phyloP scores from a whole-genome alignment of 306 rosid genomes.

The Sicyos edulis region DNA sequence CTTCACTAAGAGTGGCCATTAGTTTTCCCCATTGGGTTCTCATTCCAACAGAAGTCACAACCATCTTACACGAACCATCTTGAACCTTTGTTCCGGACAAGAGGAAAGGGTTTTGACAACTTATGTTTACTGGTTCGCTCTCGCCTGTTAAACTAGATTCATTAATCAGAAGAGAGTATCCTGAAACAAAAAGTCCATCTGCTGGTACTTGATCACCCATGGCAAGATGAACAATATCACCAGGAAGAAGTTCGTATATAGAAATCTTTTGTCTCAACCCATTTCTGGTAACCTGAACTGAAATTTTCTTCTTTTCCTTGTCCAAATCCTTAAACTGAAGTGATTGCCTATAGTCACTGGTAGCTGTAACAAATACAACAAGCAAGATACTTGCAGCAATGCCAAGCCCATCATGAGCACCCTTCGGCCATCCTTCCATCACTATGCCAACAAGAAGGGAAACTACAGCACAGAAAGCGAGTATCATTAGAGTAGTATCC shows the following conservation, averaged over 20 bases:
- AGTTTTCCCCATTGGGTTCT: slow-evolving; percentile 99
- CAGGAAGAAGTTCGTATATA: slow-evolving; percentile 86
- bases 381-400: slow-evolving; percentile 98
- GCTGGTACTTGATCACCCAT: slow-evolving; percentile 98
- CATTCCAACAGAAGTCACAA: slow-evolving; percentile 98
- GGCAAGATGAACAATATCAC: slow-evolving; percentile 82
- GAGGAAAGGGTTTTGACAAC: slow-evolving; percentile 62
- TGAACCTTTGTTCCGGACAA: slow-evolving; percentile 97
- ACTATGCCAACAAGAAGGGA: slow-evolving; percentile 79
- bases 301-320: slow-evolving; percentile 87
- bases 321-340: slow-evolving; percentile 96
- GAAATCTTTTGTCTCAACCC: slow-evolving; percentile 88
- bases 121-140: slow-evolving; percentile 82
- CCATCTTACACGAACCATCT: slow-evolving; percentile 97
- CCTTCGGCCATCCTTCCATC: slow-evolving; percentile 98
- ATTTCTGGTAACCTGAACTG: slow-evolving; percentile 70
- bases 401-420: slow-evolving; percentile 98
- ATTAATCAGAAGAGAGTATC: slow-evolving; percentile 75
- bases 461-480: slow-evolving; percentile 68
- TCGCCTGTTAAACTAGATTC: slow-evolving; percentile 99
- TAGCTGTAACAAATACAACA: slow-evolving; percentile 92
- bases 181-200: slow-evolving; percentile 83
- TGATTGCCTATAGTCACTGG: slow-evolving; percentile 88
- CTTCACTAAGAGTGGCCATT: slow-evolving; percentile 94
- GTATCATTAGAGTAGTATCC: slow-evolving; percentile 93